These are phyloP conservation scores for Bryoerythrophyllum caledonicum DNA, from an alignment of 225 moss, liverwort and hornwort species.

Conservation along the genomic window DNA sequence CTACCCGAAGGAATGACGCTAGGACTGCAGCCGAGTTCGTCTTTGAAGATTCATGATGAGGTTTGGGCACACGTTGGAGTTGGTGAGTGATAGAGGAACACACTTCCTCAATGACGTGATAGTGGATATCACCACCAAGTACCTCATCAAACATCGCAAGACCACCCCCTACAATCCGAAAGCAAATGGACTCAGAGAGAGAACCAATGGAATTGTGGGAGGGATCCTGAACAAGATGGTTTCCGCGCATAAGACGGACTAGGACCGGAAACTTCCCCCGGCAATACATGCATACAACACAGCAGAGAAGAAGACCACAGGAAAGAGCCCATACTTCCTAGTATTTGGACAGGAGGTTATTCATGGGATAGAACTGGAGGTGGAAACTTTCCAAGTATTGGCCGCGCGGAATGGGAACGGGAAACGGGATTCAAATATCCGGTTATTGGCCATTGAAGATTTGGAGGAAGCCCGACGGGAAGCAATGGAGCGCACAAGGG, in stretches of 20 bases:
- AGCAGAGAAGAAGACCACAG: not conserved
- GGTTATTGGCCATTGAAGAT: not conserved
- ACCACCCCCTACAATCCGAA: not conserved
- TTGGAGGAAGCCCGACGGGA: not conserved
- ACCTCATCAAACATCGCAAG: not conserved
- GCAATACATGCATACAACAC: not conserved
- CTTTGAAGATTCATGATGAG: not conserved
- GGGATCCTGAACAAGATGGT: not conserved
- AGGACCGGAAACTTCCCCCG: not conserved
- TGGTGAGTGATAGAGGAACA: not conserved
- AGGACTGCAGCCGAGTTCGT: not conserved
- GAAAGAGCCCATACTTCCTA: not conserved
- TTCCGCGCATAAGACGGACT: not conserved
- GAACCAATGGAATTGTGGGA: not conserved
- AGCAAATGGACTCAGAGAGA: not conserved
- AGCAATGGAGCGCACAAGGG: too few relatives aligned
- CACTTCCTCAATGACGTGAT: not conserved
- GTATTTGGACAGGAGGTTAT: not conserved
- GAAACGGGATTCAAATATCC: not conserved
- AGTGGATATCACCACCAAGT: not conserved
- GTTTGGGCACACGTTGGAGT: not conserved
- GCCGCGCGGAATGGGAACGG: not conserved
- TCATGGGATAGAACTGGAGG: not conserved
- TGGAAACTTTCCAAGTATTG: not conserved
- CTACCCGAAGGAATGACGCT: too few relatives aligned